Evolutionary conservation across 352 stramenopile genomes (phyloP), one percentile per base, ranked within the genome.

Genomic region (Elongisporangium undulatum): DNA sequence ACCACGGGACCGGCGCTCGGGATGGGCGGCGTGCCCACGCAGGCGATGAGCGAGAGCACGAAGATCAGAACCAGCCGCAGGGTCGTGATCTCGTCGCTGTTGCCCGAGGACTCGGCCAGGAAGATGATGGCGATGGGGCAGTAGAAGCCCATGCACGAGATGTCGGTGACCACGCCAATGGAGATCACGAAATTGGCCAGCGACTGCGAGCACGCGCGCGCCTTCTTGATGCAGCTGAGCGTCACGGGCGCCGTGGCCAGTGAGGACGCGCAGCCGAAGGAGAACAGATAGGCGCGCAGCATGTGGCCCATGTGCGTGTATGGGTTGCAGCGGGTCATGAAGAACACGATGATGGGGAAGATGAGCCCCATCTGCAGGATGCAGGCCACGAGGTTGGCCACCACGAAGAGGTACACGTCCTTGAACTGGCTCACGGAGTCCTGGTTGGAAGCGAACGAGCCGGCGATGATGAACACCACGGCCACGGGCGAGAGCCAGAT

Each of bases 151-250:
- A 66, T 69, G 20, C 66, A 76, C 0, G 74, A 82, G 56, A 88
- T 74, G 66, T 89, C 87, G 15, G 77, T 79, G 16, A 74, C 71
- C 9, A 86, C 79, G 20, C 80, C 82, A 23, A 92, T 77, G 15
- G 80, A 90, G 55, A 92, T 70, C 19, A 89, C 74, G 50, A 91
- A 87, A 34, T 87, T 89, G n/a, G 75, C 75, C 15, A 92, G 73
- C 45, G 83, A 89, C 56, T 84, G 78, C 20, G 80, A 90, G 52
- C 77, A 87, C 64, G 84, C 67, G 8, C 74, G 65, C 8, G 80
- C 79, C 22, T 84, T 83, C 45, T 86, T 75, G 12, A 93, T 56
- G 48, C 77, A 90, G 5, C 67, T 63, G 13, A 93, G 72, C 13
- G 82, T 88, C 6, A 91, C 77, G 2, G 79, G 81, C 29, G 82